phyloP scores from a whole-genome alignment of 2,329 filamentous ascomycete species.

The Xylariaceae sp. region DNA sequence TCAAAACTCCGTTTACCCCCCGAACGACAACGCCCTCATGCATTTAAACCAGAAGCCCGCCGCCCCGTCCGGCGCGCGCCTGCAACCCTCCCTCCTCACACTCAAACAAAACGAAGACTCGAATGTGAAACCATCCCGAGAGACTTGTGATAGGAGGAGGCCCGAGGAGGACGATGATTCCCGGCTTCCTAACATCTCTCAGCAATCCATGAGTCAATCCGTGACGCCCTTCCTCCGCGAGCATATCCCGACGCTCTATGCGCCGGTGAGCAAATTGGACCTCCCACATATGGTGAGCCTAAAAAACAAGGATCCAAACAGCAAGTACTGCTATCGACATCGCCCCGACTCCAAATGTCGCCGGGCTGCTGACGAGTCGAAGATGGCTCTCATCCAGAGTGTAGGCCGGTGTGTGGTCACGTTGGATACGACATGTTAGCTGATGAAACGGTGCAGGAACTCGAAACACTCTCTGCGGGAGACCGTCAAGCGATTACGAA shows the following conservation, averaged over 20 bases:
- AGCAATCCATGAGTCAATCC: slow-evolving; percentile 67
- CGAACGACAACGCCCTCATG: slow-evolving; percentile 10
- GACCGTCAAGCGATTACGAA: slow-evolving; percentile 96
- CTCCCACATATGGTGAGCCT: slow-evolving; percentile 36
- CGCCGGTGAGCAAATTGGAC: slow-evolving; percentile 62
- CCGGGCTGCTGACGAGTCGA: slow-evolving; percentile 85
- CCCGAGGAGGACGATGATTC: slow-evolving; percentile 46
- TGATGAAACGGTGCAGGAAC: slow-evolving; percentile 49
- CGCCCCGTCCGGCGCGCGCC: slow-evolving; percentile 1
- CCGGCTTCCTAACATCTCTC: slow-evolving; percentile 52
- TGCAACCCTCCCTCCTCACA: slow-evolving; percentile 18
- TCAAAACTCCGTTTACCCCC: background rate
- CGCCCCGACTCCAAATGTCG: slow-evolving; percentile 90
- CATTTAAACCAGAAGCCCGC: slow-evolving; percentile 11
- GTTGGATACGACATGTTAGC: background rate
- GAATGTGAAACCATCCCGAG: slow-evolving; percentile 29
- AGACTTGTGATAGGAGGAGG: slow-evolving; percentile 48
- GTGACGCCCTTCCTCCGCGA: slow-evolving; percentile 84
- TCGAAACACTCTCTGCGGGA: slow-evolving; percentile 71
- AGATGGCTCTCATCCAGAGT: slow-evolving; percentile 91
- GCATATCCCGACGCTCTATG: slow-evolving; percentile 86
- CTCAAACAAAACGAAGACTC: slow-evolving; percentile 20
- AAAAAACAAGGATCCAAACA: slow-evolving; percentile 58
- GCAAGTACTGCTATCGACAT: slow-evolving; percentile 94
- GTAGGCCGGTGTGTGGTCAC: slow-evolving; percentile 45